phyloP scores from a whole-genome alignment of 768 basidiomycete species.

The Mycena polygramma region DNA sequence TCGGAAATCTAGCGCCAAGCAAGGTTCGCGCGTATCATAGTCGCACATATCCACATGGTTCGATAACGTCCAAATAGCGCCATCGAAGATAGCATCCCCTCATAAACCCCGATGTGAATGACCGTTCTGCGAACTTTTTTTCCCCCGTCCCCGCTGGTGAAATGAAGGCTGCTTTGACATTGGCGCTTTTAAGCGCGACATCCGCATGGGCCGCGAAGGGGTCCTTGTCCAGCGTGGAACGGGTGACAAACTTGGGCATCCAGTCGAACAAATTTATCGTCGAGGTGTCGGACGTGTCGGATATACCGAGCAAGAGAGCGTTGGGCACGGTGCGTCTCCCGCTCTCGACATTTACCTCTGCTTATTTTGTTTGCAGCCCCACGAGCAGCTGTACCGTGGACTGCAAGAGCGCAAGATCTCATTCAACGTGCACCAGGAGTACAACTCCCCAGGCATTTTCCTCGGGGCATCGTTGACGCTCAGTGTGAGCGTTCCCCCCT shows the following conservation, averaged over 20 bases:
- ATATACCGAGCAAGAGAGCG: conserved; percentile 54
- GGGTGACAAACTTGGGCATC: conserved; percentile 51
- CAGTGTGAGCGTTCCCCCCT: conserved; percentile 47
- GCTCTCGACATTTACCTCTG: background rate
- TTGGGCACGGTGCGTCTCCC: conserved; percentile 36
- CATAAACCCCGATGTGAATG: no score
- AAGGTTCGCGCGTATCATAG: no score
- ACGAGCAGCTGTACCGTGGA: conserved; percentile 63
- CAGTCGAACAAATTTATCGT: conserved; percentile 69
- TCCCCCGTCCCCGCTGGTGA: background rate
- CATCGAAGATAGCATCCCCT: no score
- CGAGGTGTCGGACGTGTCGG: conserved; percentile 61
- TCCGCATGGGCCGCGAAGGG: background rate
- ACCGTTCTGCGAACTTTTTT: background rate
- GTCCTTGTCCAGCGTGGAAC: conserved; percentile 46
- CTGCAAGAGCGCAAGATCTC: conserved; percentile 58
- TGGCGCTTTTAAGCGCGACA: conserved; percentile 3
- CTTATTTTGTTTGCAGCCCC: conserved; percentile 50
- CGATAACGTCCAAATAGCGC: no score
- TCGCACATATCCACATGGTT: no score
- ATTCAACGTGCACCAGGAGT: conserved; percentile 65
- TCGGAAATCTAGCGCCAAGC: no score
- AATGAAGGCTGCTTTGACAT: background rate
- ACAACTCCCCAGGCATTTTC: conserved; percentile 65
- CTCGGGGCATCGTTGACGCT: conserved; percentile 70